Evolutionary conservation across 2,329 filamentous ascomycete species (phyloP), one percentile per base, ranked within the genome.

Genomic region (Erysiphe pulchra): DNA sequence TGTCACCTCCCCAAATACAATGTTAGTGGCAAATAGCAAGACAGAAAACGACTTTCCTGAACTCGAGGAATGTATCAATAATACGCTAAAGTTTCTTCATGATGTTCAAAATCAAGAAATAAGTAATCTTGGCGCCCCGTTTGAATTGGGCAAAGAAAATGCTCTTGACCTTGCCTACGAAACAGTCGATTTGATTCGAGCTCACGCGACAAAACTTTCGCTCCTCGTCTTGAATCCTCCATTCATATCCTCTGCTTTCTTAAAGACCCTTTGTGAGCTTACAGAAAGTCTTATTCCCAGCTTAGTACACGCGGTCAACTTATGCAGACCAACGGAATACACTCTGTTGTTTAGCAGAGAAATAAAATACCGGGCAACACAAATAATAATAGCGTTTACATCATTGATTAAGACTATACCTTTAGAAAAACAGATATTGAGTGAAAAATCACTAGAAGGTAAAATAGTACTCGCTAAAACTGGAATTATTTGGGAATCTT

Each of bases 161-260:
- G 67, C 75, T 10, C 69, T 93, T 20, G 63, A 73, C 13, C 68
- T 87, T 47, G 73, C 86, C 32, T 70, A 72, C 53, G 78, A 86
- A 54, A 71, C 80, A 0, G 72, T 82, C 0, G 71, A 69, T 24
- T 67, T 92, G 5, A 73, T 93, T 48, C 77, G 74, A 57, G 82
- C 85, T 0, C 84, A 94, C 57, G 73, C 77, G 1, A 93, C 85
- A 6, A 93, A 92, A 50, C 68, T 94, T 24, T 87, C 82, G 0
- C 75, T 94, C 0, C 70, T 95, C 12, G 72, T 90, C 1, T 80
- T 92, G 55, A 93, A 82, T 55, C 71, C 82, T 16, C 86, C 87
- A 0, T 92, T 92, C 53, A 90, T 85, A 0, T 76, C 82, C 0
- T 75, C 77, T 0, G 86, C 83, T 5, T 68, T 92, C 32, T 63